Conservation (phyloP, 768 basidiomycete genomes). For the Hygrophoropsis aurantiaca region DNA sequence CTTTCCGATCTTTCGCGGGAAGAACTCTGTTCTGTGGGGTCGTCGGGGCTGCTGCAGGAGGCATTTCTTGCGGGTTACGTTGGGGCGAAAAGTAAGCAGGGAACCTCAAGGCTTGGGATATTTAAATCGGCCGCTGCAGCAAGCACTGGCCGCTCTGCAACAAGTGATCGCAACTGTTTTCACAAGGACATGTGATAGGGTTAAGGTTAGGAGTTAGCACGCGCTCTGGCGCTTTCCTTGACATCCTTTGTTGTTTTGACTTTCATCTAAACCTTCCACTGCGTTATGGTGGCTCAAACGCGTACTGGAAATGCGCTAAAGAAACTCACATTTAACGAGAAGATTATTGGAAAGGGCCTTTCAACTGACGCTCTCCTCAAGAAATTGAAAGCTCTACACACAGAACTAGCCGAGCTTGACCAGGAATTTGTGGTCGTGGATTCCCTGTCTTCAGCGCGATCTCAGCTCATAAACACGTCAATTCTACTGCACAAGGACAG, state of each 20-base stretch:
- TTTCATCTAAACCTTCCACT: neutral
- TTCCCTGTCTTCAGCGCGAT: conserved; percentile 68
- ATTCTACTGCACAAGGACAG: conserved; percentile 93
- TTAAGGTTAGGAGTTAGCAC: too few relatives aligned
- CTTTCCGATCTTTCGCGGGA: conserved; percentile 77
- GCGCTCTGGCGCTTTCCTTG: too few relatives aligned
- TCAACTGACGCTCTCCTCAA: conserved; percentile 83
- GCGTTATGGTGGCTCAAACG: conserved; percentile 73
- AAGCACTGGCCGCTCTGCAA: too few relatives aligned
- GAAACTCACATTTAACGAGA: conserved; percentile 78
- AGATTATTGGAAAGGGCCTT: conserved; percentile 73
- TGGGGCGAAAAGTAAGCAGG: too few relatives aligned
- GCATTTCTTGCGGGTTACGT: too few relatives aligned
- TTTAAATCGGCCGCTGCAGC: too few relatives aligned
- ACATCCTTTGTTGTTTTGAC: too few relatives aligned
- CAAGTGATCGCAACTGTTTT: too few relatives aligned
- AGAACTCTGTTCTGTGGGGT: conserved; percentile 29
- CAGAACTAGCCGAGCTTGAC: conserved; percentile 77
- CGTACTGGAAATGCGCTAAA: conserved; percentile 56
- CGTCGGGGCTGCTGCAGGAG: too few relatives aligned
- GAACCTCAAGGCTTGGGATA: too few relatives aligned
- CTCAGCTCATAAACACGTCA: conserved; percentile 76
- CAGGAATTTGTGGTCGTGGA: conserved; percentile 80
- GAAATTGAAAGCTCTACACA: conserved; percentile 78
- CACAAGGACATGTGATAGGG: too few relatives aligned